Conservation (phyloP, 495 filamentous ascomycete genomes). For the Neurospora africana region DNA sequence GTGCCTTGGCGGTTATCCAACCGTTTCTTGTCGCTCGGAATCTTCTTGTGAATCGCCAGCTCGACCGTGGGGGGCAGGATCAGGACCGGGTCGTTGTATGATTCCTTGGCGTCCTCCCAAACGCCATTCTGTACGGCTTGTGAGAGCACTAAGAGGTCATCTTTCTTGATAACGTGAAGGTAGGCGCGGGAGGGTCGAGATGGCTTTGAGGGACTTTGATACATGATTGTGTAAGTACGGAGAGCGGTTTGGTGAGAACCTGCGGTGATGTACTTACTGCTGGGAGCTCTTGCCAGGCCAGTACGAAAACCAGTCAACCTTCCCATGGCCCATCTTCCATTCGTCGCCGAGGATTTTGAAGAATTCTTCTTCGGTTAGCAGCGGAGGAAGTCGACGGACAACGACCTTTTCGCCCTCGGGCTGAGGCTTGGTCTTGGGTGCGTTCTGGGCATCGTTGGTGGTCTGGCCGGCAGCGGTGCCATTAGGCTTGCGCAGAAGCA, state of each 20-base stretch:
- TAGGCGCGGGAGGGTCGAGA: conserved; percentile 71
- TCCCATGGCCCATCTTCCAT: conserved; percentile 69
- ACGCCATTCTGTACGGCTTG: conserved; percentile 52
- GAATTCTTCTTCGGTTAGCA: conserved; percentile 73
- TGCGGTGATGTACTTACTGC: conserved; percentile 48
- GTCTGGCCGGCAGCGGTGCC: conserved; percentile 12
- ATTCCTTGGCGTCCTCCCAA: conserved; percentile 67
- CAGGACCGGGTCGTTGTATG: conserved; percentile 54
- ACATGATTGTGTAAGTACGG: conserved; percentile 8
- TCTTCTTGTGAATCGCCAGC: conserved; percentile 70
- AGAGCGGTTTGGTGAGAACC: not conserved
- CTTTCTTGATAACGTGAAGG: conserved; percentile 55
- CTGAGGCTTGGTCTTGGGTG: conserved; percentile 43
- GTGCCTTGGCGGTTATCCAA: conserved; percentile 82
- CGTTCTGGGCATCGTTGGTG: conserved; percentile 41
- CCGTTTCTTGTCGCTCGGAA: conserved; percentile 57
- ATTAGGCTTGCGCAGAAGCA: conserved; percentile 23
- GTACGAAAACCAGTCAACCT: conserved; percentile 73
- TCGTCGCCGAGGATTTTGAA: conserved; percentile 62
- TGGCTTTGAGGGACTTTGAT: conserved; percentile 58
- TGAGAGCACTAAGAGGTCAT: conserved; percentile 49
- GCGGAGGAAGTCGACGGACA: conserved; percentile 77
- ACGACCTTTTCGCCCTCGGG: conserved; percentile 69
- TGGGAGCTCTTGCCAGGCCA: conserved; percentile 76
- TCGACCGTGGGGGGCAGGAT: conserved; percentile 68